Conservation (phyloP, 139 green algal species). For the Coelastrella sp. region DNA sequence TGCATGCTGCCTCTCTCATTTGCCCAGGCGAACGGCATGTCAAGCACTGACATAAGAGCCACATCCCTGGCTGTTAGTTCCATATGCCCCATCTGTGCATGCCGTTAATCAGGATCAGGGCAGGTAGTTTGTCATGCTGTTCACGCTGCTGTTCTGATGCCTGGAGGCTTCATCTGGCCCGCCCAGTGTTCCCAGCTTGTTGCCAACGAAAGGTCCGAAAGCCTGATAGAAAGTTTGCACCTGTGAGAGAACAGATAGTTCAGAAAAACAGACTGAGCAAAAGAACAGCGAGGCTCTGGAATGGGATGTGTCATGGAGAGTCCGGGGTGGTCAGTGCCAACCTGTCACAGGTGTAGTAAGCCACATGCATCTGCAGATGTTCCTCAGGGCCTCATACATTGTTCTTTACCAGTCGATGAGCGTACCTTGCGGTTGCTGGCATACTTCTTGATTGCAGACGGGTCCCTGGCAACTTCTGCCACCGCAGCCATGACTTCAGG, state of each 20-base stretch:
- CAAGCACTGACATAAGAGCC: no score
- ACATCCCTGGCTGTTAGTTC: no score
- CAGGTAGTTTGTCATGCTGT: background rate
- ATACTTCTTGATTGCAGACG: slow-evolving; percentile 70
- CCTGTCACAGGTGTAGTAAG: no score
- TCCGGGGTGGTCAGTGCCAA: no score
- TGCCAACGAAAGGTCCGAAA: slow-evolving; percentile 52
- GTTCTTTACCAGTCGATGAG: background rate
- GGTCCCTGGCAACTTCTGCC: slow-evolving; percentile 66
- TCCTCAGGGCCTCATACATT: no score
- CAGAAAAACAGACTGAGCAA: no score
- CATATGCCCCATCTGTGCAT: no score
- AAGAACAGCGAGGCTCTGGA: no score
- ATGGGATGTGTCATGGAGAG: no score
- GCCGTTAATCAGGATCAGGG: background rate
- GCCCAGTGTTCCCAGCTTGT: slow-evolving; percentile 48
- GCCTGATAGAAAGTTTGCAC: slow-evolving; percentile 52
- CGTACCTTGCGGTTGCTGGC: slow-evolving; percentile 68
- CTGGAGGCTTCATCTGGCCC: background rate
- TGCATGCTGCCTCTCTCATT: no score
- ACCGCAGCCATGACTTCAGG: slow-evolving; percentile 69
- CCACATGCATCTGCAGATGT: background rate
- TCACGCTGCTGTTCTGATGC: background rate
- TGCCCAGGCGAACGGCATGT: no score
- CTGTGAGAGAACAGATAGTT: slow-evolving; percentile 27